Base-by-base conservation (phyloP, 495 filamentous ascomycete species). In the Extremus antarcticus region DNA sequence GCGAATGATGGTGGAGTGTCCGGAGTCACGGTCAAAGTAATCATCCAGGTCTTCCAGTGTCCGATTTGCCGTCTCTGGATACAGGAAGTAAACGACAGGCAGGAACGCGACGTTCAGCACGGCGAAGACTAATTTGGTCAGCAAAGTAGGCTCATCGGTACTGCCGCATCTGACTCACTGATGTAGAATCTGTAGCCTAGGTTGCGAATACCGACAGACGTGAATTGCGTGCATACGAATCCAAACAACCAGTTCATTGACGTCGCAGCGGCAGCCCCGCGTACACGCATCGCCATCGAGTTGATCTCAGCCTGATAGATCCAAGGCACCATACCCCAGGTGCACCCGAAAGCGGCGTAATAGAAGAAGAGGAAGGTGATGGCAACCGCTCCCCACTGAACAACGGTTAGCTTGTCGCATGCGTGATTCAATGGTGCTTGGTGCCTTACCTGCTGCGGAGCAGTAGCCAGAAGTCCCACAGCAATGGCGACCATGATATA, bases 281-380 rank as follows among this genome's bases (percentile, higher is more conserved):
- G 64, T 1, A 65, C 65, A n/a, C 71, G 63, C 70, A 66, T 66
- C 17, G 57, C 58, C 1, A 73, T 60, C n/a, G 67, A 69, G 54
- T 71, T 72, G 55, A 73, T 60, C 54, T 73, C 71, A 3, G 71
- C 65, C 41, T 65, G 62, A 57, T 70, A 73, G n/a, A 73, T 61
- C 69, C 71, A 73, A 23, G 70, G 65, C 35, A 71, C 67, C 29
- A 66, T 67, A n/a, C 59, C 57, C 20, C 60, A 68, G 40, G 61
- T 65, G 13, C 50, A 62, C 10, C 60, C 60, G 45, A 62, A 59
- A 16, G 63, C 68, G 20, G 68, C 67, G 47, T 65, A 72, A 58
- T 63, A 68, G 57, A 67, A 63, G 48, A 69, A 58, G 39, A 72
- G 69, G 59, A 69, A 66, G 59, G 69, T 69, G 41, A 64, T 52